phyloP scores from a whole-genome alignment of 2,329 filamentous ascomycete genomes.

The Aspergillus chevalieri region DNA sequence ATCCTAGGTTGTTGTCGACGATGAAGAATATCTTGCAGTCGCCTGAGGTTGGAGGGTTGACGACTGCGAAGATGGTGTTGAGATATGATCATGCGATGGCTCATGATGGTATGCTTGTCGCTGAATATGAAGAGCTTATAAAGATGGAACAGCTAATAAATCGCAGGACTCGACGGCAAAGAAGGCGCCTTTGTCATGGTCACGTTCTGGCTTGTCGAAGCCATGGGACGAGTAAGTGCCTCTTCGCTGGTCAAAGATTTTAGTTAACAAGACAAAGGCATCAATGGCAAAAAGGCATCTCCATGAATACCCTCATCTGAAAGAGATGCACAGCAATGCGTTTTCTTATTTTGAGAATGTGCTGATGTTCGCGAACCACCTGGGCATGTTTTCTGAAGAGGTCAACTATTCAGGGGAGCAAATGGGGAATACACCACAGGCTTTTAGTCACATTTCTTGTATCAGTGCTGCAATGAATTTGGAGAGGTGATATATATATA shows the following conservation, averaged over 20 bases:
- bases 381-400: constrained; percentile 74
- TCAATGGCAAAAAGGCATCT: constrained; percentile 18
- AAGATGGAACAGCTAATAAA: too few relatives aligned
- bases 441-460: constrained; percentile 69
- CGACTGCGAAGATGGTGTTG: constrained; percentile 68
- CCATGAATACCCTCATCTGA: constrained; percentile 22
- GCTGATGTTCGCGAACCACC: constrained; percentile 67
- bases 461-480: constrained; percentile 74
- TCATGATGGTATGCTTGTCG: constrained; percentile 57
- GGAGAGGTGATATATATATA: constrained; percentile 38
- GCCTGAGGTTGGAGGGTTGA: constrained; percentile 69
- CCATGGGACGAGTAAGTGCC: constrained; percentile 61
- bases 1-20: constrained; percentile 67
- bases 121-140: too few relatives aligned
- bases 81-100: constrained; percentile 64
- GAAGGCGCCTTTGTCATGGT: constrained; percentile 78
- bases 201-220: constrained; percentile 77
- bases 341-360: constrained; percentile 72
- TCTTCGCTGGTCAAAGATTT: constrained; percentile 1
- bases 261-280: background rate
- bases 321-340: constrained; percentile 39
- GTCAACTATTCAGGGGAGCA: constrained; percentile 70
- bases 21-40: constrained; percentile 65
- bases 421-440: constrained; percentile 72
- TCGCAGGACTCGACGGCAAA: constrained; percentile 47